Base-by-base conservation (phyloP, 495 filamentous ascomycete species). In the Penicillium cosmopolitanum region DNA sequence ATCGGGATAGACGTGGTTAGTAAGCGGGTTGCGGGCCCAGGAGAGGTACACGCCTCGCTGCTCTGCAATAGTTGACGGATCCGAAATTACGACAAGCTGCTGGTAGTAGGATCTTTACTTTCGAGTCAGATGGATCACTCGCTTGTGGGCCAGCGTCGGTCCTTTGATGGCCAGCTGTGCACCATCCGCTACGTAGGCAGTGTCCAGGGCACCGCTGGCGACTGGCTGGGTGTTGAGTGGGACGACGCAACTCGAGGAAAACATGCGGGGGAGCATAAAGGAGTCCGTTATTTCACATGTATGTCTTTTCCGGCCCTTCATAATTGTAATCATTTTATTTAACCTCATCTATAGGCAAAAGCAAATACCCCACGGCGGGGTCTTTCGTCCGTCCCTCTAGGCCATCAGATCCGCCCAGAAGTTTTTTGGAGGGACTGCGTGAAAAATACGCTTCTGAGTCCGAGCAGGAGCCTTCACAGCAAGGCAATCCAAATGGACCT, bases 171-270 rank as follows among this genome's bases (percentile, higher is more conserved):
- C 21, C 80, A 84, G 34, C 69, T 87, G 38, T 96, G 92, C 72
- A 98, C 95, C 1, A 84, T 98, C 50, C 85, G 92, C 33, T 97
- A 92, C 66, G 77, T 90, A 62, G 95, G 95, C 50, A 68, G 77
- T 38, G 86, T 98, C 16, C 79, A 84, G 53, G 89, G 89, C 38
- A 95, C 92, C 18, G 77, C 82, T 19, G 92, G 91, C 33, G 80
- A 83, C 66, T 98, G 95, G 96, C 78, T 98, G 18, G 95, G 95
- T 25, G 92, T 98, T 18, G 95, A 98, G 80, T 98, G 96, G 96
- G 95, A 98, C 74, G 89, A 96, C 66, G 78, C 85, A 54, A 78
- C 76, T 42, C 79, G 92, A 66, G 96, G 95, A 33, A 98, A 97
- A 77, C 93, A 98, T 76, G 84, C 91, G 58, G 95, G 96, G 10